Percentiles rank a stretch among this genome's conserved stretches.
phyloP scores from a whole-genome alignment of 2,329 filamentous ascomycete species.

The Cladorrhinum sp. region DNA sequence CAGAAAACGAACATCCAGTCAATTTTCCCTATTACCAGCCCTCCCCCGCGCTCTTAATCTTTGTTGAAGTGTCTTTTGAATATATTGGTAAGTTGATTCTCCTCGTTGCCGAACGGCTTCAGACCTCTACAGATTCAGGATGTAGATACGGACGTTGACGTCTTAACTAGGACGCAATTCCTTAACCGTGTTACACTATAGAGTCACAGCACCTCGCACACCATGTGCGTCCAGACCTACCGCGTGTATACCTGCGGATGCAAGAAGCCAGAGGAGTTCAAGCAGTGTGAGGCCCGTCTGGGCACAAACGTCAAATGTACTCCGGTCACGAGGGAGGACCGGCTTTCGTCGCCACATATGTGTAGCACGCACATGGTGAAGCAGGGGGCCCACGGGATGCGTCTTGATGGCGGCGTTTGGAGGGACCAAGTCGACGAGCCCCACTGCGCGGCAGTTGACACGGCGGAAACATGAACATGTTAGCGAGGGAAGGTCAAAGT shows the following conservation, averaged over 20 bases:
- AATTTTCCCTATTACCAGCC: too few species aligned
- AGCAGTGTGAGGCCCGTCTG: constrained; percentile 14
- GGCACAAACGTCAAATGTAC: constrained; percentile 17
- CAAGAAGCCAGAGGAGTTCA: constrained; percentile 9
- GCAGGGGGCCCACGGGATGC: constrained; percentile 16
- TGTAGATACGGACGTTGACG: not conserved
- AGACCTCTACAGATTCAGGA: not conserved
- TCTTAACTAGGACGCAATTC: not conserved
- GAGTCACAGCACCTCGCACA: not conserved
- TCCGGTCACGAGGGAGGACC: not conserved
- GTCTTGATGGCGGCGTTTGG: not conserved
- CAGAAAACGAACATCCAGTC: too few species aligned
- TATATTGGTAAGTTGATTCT: not conserved
- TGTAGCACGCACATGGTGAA: constrained; percentile 15
- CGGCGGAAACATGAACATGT: not conserved
- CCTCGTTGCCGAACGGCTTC: not conserved
- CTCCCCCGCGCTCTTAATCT: too few species aligned
- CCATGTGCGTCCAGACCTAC: constrained; percentile 8
- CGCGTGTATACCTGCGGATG: constrained; percentile 16
- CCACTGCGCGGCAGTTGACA: not conserved
- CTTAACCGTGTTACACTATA: not conserved
- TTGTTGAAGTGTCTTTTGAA: too few species aligned
- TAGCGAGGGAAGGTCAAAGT: not conserved
- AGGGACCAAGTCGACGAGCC: not conserved
- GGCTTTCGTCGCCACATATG: constrained; percentile 6